These are phyloP conservation scores for Fusarium equiseti DNA, from an alignment of 2,329 filamentous ascomycete species.

Conservation along the genomic window DNA sequence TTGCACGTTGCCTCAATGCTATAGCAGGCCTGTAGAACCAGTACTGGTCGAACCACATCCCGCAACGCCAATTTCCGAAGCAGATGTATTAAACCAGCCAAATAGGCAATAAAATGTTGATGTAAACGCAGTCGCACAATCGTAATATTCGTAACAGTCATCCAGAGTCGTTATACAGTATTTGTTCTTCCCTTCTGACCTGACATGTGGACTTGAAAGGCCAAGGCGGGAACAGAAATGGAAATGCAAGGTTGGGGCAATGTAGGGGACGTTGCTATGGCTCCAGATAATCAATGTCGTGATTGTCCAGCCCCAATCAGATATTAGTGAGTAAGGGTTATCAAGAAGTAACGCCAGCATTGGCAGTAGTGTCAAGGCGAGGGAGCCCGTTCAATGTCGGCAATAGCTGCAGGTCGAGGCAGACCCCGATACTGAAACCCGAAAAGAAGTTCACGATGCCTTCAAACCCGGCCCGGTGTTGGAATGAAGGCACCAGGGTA, in stretches of 20 bases:
- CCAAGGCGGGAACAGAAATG: not conserved
- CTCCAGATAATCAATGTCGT: slow-evolving; percentile 27
- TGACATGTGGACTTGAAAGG: slow-evolving; percentile 13
- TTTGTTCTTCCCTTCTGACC: slow-evolving; percentile 20
- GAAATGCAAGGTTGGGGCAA: not conserved
- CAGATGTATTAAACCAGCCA: slow-evolving; percentile 43
- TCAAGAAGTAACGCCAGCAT: slow-evolving; percentile 32
- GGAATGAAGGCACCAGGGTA: not conserved
- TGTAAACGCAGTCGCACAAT: slow-evolving; percentile 42
- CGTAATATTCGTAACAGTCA: slow-evolving; percentile 48
- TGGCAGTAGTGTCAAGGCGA: slow-evolving; percentile 16
- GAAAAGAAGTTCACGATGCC: slow-evolving; percentile 11
- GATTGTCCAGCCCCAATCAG: slow-evolving; percentile 27
- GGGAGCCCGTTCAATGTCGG: slow-evolving; percentile 13
- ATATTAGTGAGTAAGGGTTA: slow-evolving; percentile 40
- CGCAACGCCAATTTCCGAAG: slow-evolving; percentile 48
- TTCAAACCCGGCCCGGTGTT: slow-evolving; percentile 37
- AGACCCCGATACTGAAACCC: slow-evolving; percentile 8
- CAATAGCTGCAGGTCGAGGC: slow-evolving; percentile 11
- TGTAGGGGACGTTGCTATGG: slow-evolving; percentile 13
- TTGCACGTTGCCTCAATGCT: slow-evolving; percentile 32
- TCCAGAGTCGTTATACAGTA: slow-evolving; percentile 48
- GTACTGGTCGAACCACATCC: slow-evolving; percentile 17
- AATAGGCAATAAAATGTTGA: slow-evolving; percentile 36
- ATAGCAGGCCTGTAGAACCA: slow-evolving; percentile 21